Conservation (phyloP, 805 yeast genomes). For the Monosporozyma unispora region DNA sequence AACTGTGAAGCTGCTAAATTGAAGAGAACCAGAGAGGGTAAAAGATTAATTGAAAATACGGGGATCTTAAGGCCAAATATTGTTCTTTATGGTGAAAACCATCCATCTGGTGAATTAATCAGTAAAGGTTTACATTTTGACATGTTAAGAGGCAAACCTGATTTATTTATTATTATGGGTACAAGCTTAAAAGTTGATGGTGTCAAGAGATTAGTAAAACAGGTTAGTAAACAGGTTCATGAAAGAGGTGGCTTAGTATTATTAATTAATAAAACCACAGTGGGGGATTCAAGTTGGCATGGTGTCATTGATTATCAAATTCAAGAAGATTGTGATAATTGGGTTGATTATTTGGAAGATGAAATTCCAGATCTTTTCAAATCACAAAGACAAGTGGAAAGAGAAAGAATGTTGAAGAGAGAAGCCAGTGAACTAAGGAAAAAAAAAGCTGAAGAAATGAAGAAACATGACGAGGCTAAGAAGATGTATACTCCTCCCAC, state of each 20-base stretch:
- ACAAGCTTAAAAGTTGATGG: constrained; percentile 90
- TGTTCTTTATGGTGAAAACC: constrained; percentile 89
- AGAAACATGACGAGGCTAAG: constrained; percentile 3
- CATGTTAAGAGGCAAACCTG: constrained; percentile 52
- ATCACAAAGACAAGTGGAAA: constrained; percentile 36
- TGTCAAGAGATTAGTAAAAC: constrained; percentile 65
- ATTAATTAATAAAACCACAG: constrained; percentile 60
- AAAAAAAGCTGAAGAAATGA: constrained; percentile 8
- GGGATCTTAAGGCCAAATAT: constrained; percentile 84
- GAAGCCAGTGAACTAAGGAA: constrained; percentile 28
- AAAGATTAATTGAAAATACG: constrained; percentile 57
- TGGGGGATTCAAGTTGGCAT: constrained; percentile 59
- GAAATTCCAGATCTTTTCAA: constrained; percentile 56
- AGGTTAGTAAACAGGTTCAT: constrained; percentile 60
- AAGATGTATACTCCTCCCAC: constrained; percentile 25
- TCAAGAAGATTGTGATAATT: constrained; percentile 70
- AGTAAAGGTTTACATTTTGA: constrained; percentile 64
- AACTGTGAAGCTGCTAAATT: constrained; percentile 50
- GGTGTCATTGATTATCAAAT: constrained; percentile 71
- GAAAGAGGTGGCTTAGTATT: constrained; percentile 73
- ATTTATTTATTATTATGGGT: constrained; percentile 78
- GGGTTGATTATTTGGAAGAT: constrained; percentile 48
- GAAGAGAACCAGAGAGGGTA: constrained; percentile 57
- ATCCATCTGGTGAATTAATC: constrained; percentile 75
- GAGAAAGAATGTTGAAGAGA: constrained; percentile 22